Evolutionary conservation across 805 yeast species (phyloP).

Genomic region (Candida anglica): DNA sequence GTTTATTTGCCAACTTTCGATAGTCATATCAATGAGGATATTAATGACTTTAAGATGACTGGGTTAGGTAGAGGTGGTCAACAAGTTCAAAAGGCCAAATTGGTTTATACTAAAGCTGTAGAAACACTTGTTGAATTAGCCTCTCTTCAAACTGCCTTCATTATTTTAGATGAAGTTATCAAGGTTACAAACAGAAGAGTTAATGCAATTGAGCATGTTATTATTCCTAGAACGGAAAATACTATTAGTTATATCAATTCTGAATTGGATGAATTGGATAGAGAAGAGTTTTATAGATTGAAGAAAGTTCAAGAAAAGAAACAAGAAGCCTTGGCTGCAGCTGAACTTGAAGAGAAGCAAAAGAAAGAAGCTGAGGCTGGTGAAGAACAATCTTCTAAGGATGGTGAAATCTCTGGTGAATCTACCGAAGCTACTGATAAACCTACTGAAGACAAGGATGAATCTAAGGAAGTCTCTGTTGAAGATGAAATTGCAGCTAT

Average conservation of each 20-base stretch:
- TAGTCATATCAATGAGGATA: slow-evolving; percentile 73
- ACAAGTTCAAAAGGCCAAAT: slow-evolving; percentile 91
- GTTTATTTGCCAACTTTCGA: slow-evolving; percentile 92
- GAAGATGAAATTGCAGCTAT: too few species aligned
- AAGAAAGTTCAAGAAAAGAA: slow-evolving; percentile 96
- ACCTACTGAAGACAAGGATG: slow-evolving; percentile 4
- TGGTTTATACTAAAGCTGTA: slow-evolving; percentile 92
- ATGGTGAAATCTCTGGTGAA: slow-evolving; percentile 2
- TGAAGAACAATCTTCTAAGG: slow-evolving; percentile 8
- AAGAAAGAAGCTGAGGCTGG: slow-evolving; percentile 16
- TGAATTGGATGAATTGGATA: slow-evolving; percentile 94
- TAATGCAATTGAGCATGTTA: slow-evolving; percentile 97
- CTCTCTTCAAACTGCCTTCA: slow-evolving; percentile 93
- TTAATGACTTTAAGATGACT: slow-evolving; percentile 92
- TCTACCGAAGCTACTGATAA: too few species aligned
- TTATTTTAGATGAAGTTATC: slow-evolving; percentile 94
- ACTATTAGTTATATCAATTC: slow-evolving; percentile 89
- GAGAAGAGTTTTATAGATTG: slow-evolving; percentile 96
- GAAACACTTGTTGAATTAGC: slow-evolving; percentile 95
- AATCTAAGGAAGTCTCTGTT: slow-evolving; percentile 5
- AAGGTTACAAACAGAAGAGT: slow-evolving; percentile 98
- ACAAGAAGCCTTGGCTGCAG: slow-evolving; percentile 69
- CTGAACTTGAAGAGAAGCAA: slow-evolving; percentile 48
- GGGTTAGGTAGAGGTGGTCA: slow-evolving; percentile 99
- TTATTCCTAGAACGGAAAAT: slow-evolving; percentile 96